Percentiles rank a stretch among this genome's conserved stretches.
These are phyloP conservation scores for Kodamaea hsintzibuensis DNA, from an alignment of 805 yeast genomes.

Conservation along the genomic window DNA sequence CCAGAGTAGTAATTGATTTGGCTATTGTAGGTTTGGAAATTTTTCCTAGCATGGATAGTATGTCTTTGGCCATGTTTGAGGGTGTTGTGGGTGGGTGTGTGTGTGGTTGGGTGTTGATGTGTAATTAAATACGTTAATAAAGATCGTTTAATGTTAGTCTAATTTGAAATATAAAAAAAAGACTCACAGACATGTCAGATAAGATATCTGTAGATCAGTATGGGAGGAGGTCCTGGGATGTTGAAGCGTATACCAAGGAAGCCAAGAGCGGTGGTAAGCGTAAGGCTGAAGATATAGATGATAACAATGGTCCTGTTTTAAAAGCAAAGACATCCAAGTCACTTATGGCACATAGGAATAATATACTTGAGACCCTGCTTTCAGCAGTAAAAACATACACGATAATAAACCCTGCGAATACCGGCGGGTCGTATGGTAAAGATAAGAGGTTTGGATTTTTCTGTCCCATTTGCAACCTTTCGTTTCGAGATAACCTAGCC, in stretches of 20 bases:
- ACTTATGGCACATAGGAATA: constrained; percentile 31
- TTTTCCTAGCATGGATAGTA: constrained; percentile 2
- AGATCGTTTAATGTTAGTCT: too few relatives aligned
- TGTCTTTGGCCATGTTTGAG: constrained; percentile 1
- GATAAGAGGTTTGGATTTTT: constrained; percentile 78
- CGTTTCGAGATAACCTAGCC: constrained; percentile 81
- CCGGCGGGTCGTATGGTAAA: constrained; percentile 23
- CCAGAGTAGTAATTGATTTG: neutral
- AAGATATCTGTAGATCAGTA: constrained; percentile 41
- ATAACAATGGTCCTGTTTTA: constrained; percentile 7
- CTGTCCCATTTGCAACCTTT: constrained; percentile 77
- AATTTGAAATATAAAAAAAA: neutral
- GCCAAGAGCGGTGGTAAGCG: constrained; percentile 37
- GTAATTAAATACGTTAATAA: too few relatives aligned
- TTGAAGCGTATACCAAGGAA: constrained; percentile 57
- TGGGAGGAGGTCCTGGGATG: constrained; percentile 77
- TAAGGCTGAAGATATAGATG: constrained; percentile 7
- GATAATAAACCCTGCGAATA: constrained; percentile 26
- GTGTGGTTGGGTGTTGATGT: too few relatives aligned
- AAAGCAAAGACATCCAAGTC: constrained; percentile 18
- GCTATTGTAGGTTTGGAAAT: neutral
- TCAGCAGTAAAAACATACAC: constrained; percentile 36
- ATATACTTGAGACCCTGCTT: constrained; percentile 31
- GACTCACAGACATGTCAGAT: constrained; percentile 5
- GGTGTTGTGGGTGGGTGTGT: too few relatives aligned